Percentiles rank a stretch among this genome's conserved stretches.
These are phyloP conservation scores for Quillaja saponaria DNA, from an alignment of 306 rosid species.

Conservation along the genomic window DNA sequence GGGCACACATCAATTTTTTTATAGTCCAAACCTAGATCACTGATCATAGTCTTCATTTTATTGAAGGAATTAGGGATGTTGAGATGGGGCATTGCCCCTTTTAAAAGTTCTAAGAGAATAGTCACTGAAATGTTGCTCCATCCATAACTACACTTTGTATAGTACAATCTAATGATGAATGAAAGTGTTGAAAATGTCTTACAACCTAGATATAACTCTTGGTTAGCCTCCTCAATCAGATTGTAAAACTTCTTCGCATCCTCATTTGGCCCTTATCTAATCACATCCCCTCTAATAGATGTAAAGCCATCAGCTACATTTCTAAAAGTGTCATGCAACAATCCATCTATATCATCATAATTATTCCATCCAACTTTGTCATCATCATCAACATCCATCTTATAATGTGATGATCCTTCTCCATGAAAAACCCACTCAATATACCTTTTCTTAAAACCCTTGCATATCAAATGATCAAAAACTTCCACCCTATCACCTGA, in stretches of 20 bases:
- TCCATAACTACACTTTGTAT: no score
- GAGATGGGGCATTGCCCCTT: no score
- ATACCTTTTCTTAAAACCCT: no score
- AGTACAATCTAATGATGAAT: not conserved
- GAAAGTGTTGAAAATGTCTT: not conserved
- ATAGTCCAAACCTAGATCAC: slow-evolving; percentile 7
- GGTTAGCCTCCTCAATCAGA: not conserved
- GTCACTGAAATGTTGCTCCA: no score
- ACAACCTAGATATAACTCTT: not conserved
- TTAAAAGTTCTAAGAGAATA: no score
- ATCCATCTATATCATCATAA: not conserved
- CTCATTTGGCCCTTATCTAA: not conserved
- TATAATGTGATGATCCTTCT: no score
- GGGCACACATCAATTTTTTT: not conserved
- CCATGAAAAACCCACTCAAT: no score
- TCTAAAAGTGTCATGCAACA: not conserved
- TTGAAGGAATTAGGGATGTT: no score
- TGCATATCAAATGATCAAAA: no score
- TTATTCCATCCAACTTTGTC: not conserved
- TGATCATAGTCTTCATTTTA: not conserved
- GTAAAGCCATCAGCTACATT: not conserved
- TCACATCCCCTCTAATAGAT: not conserved
- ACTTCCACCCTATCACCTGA: no score
- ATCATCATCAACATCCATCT: not conserved
- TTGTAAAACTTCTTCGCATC: not conserved